Base-by-base conservation (phyloP, 1,284 basidiomycete genomes). In the Fistulina hepatica region DNA sequence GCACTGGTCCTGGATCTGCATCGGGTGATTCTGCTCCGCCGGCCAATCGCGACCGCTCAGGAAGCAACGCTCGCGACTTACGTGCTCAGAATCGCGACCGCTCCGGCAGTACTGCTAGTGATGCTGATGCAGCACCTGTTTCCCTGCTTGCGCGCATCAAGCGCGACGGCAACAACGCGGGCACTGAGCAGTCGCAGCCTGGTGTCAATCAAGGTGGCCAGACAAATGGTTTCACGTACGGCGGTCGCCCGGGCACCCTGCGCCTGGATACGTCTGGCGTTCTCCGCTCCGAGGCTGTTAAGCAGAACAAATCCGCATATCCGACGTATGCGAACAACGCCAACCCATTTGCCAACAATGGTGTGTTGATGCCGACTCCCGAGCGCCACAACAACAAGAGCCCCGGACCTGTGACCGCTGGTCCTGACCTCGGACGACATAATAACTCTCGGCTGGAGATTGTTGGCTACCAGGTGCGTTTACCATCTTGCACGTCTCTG, bases 251-350 rank as follows among this genome's bases (percentile, higher is more conserved):
- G 76, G 76, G 20, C 67, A 6, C 75, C 25, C 60, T 86, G 48
- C 67, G 79, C 20, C 76, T 86, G 34, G 80, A 84, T 51, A 85
- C 82, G 1, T 62, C 64, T 7, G 53, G 68, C 22, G 60, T 69
- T n/a, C 52, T 69, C 35, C 7, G 17, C 27, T 6, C 27, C n/a
- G n/a, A 30, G 6, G n/a, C 17, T 16, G 66, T 69, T 47, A 73
- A 76, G 54, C 81, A 84, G 60, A 85, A 85, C 61, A 85, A 85
- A 57, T 85, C 82, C 9, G 82, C 82, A 1, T 85, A 81, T 50
- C 81, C 81, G 5, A 71, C 78, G 6, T 83, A 82, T 52, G 64
- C 80, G 7, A 73, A 76, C 52, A 83, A 81, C 48, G 77, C 76
- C 15, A n/a, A n/a, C n/a, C n/a, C n/a, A n/a, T 30, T 30, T 16